phyloP scores from a whole-genome alignment of 2,329 filamentous ascomycete species.

The Nannizziopsis arthrosporioides region DNA sequence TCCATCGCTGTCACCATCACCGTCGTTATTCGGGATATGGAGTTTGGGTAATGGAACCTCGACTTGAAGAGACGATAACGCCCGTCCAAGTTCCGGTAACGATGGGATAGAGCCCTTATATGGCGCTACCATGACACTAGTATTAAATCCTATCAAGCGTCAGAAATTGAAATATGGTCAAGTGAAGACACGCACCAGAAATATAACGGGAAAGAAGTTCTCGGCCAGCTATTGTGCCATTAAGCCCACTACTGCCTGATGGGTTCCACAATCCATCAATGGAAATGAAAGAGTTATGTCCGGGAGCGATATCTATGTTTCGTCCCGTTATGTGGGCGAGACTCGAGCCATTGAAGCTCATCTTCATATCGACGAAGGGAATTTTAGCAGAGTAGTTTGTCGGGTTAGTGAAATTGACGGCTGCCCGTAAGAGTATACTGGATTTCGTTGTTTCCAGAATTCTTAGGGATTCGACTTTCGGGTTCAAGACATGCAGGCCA shows the following conservation, averaged over 20 bases:
- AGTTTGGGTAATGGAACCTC: conserved; percentile 61
- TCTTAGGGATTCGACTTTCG: conserved; percentile 58
- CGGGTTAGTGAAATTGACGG: conserved; percentile 78
- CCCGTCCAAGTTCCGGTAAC: conserved; percentile 58
- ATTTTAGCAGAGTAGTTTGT: conserved; percentile 72
- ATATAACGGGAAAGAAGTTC: conserved; percentile 75
- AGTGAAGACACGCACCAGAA: conserved; percentile 46
- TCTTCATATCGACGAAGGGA: conserved; percentile 66
- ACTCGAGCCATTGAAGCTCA: conserved; percentile 60
- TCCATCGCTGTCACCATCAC: conserved; percentile 20
- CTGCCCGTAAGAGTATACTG: conserved; percentile 58
- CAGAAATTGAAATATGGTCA: conserved; percentile 3
- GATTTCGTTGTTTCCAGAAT: conserved; percentile 61
- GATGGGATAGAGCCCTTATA: conserved; percentile 62
- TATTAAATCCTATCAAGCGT: conserved; percentile 54
- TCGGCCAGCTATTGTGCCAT: conserved; percentile 51
- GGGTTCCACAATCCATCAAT: conserved; percentile 68
- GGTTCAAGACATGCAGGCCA: conserved; percentile 41
- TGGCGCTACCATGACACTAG: conserved; percentile 60
- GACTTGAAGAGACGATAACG: conserved; percentile 59
- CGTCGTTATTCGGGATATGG: conserved; percentile 37
- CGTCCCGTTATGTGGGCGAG: conserved; percentile 63
- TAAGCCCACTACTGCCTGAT: conserved; percentile 46
- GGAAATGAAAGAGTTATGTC: conserved; percentile 58
- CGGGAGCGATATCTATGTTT: conserved; percentile 52